Conservation (phyloP, 139 green algal genomes). For the Chloropicon primus region DNA sequence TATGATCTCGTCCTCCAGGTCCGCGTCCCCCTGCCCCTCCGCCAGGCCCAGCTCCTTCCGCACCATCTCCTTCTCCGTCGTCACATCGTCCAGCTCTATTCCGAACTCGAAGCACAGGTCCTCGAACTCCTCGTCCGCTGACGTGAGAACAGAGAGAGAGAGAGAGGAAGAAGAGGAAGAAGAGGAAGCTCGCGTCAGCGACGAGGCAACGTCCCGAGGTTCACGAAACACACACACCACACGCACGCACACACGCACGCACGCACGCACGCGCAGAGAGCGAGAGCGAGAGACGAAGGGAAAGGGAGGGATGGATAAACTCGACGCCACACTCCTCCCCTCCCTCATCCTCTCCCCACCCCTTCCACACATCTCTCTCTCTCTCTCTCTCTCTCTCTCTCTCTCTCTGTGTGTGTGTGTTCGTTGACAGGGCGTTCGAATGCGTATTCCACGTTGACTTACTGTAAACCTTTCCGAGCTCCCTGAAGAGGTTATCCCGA, state of each 20-base stretch:
- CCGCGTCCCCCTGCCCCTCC: conserved; percentile 31
- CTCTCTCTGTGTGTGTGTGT: background rate
- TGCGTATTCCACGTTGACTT: conserved; percentile 11
- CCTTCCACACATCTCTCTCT: background rate
- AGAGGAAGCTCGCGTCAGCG: background rate
- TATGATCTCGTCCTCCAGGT: conserved; percentile 44
- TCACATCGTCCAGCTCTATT: conserved; percentile 98
- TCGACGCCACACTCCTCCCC: background rate
- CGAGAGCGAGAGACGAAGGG: background rate
- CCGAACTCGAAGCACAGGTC: conserved; percentile 98
- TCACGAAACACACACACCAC: too few relatives aligned
- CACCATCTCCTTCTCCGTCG: conserved; percentile 73
- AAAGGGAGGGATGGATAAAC: background rate
- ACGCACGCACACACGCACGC: too few relatives aligned
- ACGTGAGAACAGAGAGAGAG: conserved; percentile 3
- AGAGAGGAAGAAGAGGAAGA: background rate
- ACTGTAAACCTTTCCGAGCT: conserved; percentile 78
- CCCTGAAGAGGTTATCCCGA: conserved; percentile 75
- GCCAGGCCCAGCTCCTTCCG: conserved; percentile 53
- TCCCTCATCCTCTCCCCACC: background rate
- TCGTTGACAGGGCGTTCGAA: background rate
- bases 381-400: background rate
- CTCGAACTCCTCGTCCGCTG: conserved; percentile 94
- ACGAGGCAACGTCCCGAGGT: too few relatives aligned
- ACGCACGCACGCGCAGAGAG: background rate